phyloP scores from a whole-genome alignment of 2,329 filamentous ascomycete genomes.

The Aspergillus hiratsukae region DNA sequence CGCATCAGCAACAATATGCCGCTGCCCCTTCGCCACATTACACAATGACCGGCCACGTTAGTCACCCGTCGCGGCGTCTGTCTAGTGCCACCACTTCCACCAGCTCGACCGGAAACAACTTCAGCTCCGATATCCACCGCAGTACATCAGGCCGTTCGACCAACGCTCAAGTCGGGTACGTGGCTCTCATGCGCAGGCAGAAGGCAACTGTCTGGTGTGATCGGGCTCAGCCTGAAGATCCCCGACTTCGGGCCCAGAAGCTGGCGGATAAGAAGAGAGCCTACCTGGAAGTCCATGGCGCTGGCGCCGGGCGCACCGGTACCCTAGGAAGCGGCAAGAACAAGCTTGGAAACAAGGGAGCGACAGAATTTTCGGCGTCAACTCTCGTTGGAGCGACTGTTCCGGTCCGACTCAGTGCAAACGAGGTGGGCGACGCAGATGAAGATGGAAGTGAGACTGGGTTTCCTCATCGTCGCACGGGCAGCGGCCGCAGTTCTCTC shows the following conservation, averaged over 20 bases:
- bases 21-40: conserved; percentile 22
- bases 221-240: conserved; percentile 86
- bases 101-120: conserved; percentile 35
- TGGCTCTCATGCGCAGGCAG: conserved; percentile 91
- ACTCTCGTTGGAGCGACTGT: conserved; percentile 75
- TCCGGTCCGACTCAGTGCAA: conserved; percentile 87
- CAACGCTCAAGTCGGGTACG: conserved; percentile 69
- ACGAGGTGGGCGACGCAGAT: conserved; percentile 85
- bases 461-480: conserved; percentile 49
- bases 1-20: conserved; percentile 23
- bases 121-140: conserved; percentile 51
- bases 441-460: conserved; percentile 51
- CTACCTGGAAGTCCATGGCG: conserved; percentile 71
- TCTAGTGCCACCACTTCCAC: conserved; percentile 41
- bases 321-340: conserved; percentile 74
- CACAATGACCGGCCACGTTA: conserved; percentile 21
- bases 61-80: conserved; percentile 29
- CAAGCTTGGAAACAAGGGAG: conserved; percentile 75
- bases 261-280: conserved; percentile 83
- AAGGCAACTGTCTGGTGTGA: conserved; percentile 99
- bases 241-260: conserved; percentile 74
- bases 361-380: conserved; percentile 73
- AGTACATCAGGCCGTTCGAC: conserved; percentile 77
- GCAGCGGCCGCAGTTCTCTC: conserved; percentile 56
- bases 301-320: conserved; percentile 51